phyloP scores from a whole-genome alignment of 495 filamentous ascomycete species.

The Pseudevernia furfuracea region DNA sequence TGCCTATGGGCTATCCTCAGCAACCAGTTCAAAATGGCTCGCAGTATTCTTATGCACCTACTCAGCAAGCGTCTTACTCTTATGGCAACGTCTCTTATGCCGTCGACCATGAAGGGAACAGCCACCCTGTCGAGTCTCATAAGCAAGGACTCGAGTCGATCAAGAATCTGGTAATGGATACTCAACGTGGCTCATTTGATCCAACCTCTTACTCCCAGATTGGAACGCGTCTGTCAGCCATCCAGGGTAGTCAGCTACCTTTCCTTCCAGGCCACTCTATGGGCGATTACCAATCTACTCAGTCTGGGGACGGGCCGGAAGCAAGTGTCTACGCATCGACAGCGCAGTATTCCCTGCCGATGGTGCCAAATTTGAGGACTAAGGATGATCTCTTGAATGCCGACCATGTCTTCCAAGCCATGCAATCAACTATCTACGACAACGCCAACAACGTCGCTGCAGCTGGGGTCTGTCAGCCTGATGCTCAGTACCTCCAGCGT shows the following conservation, averaged over 20 bases:
- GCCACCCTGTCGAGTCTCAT: slow-evolving; percentile 51
- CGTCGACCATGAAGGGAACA: slow-evolving; percentile 47
- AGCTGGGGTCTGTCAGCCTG: slow-evolving; percentile 63
- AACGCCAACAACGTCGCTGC: slow-evolving; percentile 71
- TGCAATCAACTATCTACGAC: slow-evolving; percentile 91
- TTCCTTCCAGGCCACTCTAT: slow-evolving; percentile 53
- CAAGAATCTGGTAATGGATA: slow-evolving; percentile 87
- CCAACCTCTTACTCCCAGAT: slow-evolving; percentile 75
- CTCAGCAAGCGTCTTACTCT: slow-evolving; percentile 40
- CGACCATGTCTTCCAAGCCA: slow-evolving; percentile 88
- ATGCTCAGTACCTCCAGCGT: slow-evolving; percentile 59
- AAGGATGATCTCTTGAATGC: slow-evolving; percentile 89
- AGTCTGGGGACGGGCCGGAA: slow-evolving; percentile 45
- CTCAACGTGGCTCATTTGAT: slow-evolving; percentile 83
- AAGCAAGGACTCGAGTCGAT: slow-evolving; percentile 82
- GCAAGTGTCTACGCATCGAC: slow-evolving; percentile 27
- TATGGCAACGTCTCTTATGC: slow-evolving; percentile 72
- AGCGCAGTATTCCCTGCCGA: slow-evolving; percentile 61
- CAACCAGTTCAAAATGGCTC: slow-evolving; percentile 45
- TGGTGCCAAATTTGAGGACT: slow-evolving; percentile 77
- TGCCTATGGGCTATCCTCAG: slow-evolving; percentile 39
- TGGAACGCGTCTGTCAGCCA: slow-evolving; percentile 65
- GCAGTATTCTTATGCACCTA: slow-evolving; percentile 55
- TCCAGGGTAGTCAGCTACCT: slow-evolving; percentile 63
- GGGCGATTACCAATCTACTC: slow-evolving; percentile 54